A percentile compares a stretch with the other conserved stretches of the same genome.
These are phyloP conservation scores for Crithidia thermophila DNA, from an alignment of 208 protist species.

Conservation along the genomic window DNA sequence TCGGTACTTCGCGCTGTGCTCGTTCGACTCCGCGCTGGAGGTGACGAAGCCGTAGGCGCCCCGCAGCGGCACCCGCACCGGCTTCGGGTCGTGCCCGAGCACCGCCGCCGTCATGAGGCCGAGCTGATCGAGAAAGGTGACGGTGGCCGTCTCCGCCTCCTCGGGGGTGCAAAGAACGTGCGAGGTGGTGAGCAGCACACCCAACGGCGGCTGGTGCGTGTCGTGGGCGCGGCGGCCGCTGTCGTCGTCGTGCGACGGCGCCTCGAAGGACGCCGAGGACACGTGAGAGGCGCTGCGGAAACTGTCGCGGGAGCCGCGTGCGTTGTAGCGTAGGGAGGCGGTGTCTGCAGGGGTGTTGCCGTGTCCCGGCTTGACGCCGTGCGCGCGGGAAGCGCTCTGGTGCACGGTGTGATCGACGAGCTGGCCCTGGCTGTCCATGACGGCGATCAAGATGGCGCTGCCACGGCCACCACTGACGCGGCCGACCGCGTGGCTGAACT, in stretches of 20 bases:
- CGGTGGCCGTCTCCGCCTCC: constrained; percentile 26
- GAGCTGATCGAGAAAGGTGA: constrained; percentile 81
- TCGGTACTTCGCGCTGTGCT: constrained; percentile 11
- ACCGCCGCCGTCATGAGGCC: constrained; percentile 60
- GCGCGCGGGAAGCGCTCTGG: not conserved
- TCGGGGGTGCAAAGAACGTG: constrained; percentile 58
- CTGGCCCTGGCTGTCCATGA: constrained; percentile 26
- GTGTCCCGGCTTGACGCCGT: not conserved
- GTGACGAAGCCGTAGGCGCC: constrained; percentile 65
- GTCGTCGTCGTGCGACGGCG: not conserved
- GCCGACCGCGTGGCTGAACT: constrained; percentile 82
- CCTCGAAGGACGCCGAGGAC: not conserved
- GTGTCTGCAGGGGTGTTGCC: not conserved
- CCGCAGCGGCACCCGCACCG: constrained; percentile 53
- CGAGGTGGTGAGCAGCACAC: constrained; percentile 80
- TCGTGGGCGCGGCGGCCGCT: not conserved
- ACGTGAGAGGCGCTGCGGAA: not conserved
- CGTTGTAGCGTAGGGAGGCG: not conserved
- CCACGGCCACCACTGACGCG: constrained; percentile 66
- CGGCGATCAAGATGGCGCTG: constrained; percentile 68
- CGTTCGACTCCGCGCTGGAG: constrained; percentile 31
- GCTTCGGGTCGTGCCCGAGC: constrained; percentile 46
- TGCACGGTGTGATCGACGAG: constrained; percentile 10
- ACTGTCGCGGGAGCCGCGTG: constrained; percentile 3
- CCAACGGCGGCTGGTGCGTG: constrained; percentile 20